Conservation (phyloP, 2,329 filamentous ascomycete species). For the Ophiostoma montium region DNA sequence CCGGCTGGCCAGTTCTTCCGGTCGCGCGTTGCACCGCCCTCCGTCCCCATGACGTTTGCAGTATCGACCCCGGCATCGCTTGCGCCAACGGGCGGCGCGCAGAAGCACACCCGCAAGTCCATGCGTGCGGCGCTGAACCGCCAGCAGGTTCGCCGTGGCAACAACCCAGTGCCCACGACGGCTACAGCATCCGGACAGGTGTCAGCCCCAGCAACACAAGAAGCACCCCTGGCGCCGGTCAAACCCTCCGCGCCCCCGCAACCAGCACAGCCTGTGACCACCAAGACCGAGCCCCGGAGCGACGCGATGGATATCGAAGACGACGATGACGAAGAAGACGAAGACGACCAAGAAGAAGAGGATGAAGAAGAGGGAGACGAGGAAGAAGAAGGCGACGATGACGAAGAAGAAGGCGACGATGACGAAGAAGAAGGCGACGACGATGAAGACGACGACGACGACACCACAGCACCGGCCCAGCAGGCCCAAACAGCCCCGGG, state of each 20-base stretch:
- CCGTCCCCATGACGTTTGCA: neutral
- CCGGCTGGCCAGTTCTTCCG: too few species aligned
- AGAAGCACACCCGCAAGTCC: neutral
- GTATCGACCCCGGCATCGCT: neutral
- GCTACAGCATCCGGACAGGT: neutral
- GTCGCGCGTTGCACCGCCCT: too few species aligned
- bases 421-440: slow-evolving; percentile 1
- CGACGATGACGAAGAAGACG: neutral
- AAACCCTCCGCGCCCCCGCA: neutral
- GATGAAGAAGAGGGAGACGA: neutral
- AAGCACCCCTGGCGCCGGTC: neutral
- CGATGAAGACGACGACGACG: neutral
- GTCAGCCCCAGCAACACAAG: neutral
- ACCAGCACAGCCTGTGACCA: neutral
- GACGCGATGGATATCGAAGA: too few species aligned
- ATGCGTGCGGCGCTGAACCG: neutral
- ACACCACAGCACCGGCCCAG: neutral
- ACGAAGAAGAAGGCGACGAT: neutral
- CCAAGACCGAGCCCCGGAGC: neutral
- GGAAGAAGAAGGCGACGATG: neutral
- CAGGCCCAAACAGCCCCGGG: neutral
- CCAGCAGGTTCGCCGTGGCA: neutral
- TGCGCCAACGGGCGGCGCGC: neutral
- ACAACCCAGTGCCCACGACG: neutral
- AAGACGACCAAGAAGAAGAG: neutral